These are phyloP conservation scores for Bidens hawaiensis DNA, from an alignment of 140 eudicot species.

Conservation along the genomic window DNA sequence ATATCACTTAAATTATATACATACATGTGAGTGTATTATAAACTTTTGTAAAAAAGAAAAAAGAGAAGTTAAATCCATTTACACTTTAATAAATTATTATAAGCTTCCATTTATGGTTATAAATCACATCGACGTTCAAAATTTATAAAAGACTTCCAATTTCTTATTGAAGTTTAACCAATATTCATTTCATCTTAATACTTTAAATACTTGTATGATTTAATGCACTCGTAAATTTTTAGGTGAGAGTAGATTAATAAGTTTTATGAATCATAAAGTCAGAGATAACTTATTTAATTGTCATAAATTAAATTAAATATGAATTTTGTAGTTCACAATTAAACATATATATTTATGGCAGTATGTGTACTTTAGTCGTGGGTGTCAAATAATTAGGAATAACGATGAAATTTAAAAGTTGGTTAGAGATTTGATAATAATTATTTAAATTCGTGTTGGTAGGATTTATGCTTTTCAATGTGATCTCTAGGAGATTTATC, in stretches of 20 bases:
- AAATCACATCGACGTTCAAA: background rate
- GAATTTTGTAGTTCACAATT: conserved; percentile 1
- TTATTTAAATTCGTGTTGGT: conserved; percentile 13
- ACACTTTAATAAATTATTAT: no score
- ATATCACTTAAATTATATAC: no score
- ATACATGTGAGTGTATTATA: no score
- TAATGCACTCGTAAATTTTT: background rate
- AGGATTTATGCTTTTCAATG: conserved; percentile 18
- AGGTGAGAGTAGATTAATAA: background rate
- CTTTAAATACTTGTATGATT: background rate
- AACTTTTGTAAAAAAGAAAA: no score
- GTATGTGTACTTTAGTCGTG: conserved; percentile 6
- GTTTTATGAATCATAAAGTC: conserved; percentile 1
- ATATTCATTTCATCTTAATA: background rate
- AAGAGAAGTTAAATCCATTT: no score
- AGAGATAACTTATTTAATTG: background rate
- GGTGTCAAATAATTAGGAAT: conserved; percentile 25
- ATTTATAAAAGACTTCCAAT: no score
- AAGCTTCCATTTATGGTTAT: background rate
- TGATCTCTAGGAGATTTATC: conserved; percentile 16
- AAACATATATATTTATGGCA: background rate
- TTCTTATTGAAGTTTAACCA: background rate
- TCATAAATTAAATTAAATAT: conserved; percentile 11
- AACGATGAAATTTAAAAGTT: conserved; percentile 22
- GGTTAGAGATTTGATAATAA: conserved; percentile 24